Evolutionary conservation across 176 grass and related monocot genomes (phyloP).

Genomic region (Aegilops tauschii): DNA sequence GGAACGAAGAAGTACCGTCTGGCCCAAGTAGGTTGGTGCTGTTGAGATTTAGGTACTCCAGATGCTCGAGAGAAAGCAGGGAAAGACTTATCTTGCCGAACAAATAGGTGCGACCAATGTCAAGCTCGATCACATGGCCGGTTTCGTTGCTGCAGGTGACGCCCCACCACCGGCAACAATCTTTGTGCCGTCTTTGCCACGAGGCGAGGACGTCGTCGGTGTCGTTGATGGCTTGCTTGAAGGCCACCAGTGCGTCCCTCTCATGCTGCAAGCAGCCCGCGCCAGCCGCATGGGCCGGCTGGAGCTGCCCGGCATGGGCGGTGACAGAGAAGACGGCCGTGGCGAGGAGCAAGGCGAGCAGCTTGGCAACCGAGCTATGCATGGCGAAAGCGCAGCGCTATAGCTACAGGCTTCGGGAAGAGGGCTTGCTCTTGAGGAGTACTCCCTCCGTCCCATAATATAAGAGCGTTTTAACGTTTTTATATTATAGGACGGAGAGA

Average conservation of each 20-base stretch:
- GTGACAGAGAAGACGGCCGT: not conserved
- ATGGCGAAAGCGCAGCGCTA: not conserved
- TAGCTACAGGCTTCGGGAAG: not conserved
- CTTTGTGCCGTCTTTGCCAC: not conserved
- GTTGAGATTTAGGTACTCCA: constrained; percentile 28
- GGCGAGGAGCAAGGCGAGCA: not conserved
- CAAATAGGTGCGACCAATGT: not conserved
- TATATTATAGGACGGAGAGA: too few relatives aligned
- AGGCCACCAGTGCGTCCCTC: constrained; percentile 7
- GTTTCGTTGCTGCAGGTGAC: constrained; percentile 26
- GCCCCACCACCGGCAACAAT: constrained; percentile 46
- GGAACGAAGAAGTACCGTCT: not conserved
- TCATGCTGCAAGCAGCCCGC: not conserved
- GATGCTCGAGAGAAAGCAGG: constrained; percentile 18
- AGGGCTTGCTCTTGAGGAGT: too few relatives aligned
- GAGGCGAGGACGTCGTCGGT: not conserved
- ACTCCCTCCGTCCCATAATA: too few relatives aligned
- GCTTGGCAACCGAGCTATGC: not conserved
- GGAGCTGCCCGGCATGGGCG: not conserved
- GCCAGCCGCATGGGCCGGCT: not conserved
- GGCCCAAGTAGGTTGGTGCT: not conserved
- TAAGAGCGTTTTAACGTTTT: too few relatives aligned
- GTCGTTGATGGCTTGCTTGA: constrained; percentile 6
- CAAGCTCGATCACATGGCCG: not conserved
- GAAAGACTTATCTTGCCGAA: constrained; percentile 30